Base-by-base conservation (phyloP, 768 basidiomycete genomes). In the Multifurca ochricompacta region DNA sequence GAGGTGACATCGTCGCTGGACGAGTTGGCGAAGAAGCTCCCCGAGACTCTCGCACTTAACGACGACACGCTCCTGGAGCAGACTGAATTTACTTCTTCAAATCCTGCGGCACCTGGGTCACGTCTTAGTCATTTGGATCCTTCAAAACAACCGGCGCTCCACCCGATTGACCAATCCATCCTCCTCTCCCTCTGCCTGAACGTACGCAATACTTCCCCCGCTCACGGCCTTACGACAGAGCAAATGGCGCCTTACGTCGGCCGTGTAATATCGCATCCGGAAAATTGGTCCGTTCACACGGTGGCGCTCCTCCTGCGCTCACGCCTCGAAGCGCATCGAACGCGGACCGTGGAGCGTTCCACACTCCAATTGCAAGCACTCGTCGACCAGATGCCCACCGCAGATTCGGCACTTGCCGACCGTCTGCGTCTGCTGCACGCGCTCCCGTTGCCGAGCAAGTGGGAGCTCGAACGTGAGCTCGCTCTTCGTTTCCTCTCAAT, bases 61-160 rank as follows among this genome's bases (percentile, higher is more conserved):
- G 96, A 98, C 68, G 96, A 99, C 68, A 98, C 94, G 0, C 77
- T 99, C 16, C 78, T 99, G 36, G 96, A 99, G 70, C 83, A 87
- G 62, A 98, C 95, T 1, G 79, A 87, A 64, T 99, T 91, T 67
- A 92, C 91, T 8, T 84, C 86, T 10, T 85, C 89, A 2, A 72
- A 73, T 42, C 70, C 82, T 14, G 69, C 77, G 5, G 65, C 74
- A 6, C 52, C 66, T 3, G 68, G 66, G 23, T 75, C 79, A 9
- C 69, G 68, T 41, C 79, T 94, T 28, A 61, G 70, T 14, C 87
- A 90, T 66, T 73, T 98, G 56, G 80, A 95, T 65, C 93, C 94
- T 0, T 76, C 84, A 8, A 71, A 78, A 30, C 95, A 96, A 63
- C 93, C 93, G 3, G 71, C 88, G 1, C 77, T 98, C 31, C 87